These are phyloP conservation scores for Chaetomium cochliodes DNA, from an alignment of 495 filamentous ascomycete genomes.

Conservation along the genomic window DNA sequence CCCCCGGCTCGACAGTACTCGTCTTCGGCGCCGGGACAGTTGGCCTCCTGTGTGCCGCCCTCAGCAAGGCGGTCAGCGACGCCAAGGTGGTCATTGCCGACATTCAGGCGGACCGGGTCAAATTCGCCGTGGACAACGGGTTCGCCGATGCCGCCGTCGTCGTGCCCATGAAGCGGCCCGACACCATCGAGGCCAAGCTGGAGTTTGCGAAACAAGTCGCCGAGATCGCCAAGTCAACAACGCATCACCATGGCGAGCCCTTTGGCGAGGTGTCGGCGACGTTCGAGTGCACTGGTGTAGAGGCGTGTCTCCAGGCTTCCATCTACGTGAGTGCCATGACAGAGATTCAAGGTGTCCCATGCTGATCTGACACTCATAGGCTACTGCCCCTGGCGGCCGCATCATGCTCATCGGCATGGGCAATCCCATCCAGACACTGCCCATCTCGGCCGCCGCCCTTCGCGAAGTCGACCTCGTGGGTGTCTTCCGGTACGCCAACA, in stretches of 20 bases:
- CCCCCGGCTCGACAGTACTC: slow-evolving; percentile 56
- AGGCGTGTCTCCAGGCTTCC: slow-evolving; percentile 79
- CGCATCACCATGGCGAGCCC: slow-evolving; percentile 28
- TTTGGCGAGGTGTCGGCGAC: slow-evolving; percentile 68
- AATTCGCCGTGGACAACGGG: slow-evolving; percentile 67
- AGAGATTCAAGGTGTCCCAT: background rate
- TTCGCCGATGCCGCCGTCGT: slow-evolving; percentile 64
- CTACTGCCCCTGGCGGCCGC: slow-evolving; percentile 72
- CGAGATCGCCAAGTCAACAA: slow-evolving; percentile 46
- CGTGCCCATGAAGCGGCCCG: slow-evolving; percentile 58
- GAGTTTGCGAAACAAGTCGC: slow-evolving; percentile 62
- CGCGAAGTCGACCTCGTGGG: slow-evolving; percentile 92
- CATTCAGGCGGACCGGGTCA: slow-evolving; percentile 68
- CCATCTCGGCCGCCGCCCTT: slow-evolving; percentile 78
- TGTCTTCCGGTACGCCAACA: slow-evolving; percentile 86
- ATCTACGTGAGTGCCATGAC: slow-evolving; percentile 62
- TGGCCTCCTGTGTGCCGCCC: slow-evolving; percentile 70
- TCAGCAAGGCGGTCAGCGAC: slow-evolving; percentile 47
- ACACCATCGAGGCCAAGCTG: slow-evolving; percentile 58
- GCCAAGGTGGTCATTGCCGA: slow-evolving; percentile 68
- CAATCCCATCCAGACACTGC: slow-evolving; percentile 79
- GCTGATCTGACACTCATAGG: slow-evolving; percentile 30
- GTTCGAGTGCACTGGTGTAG: slow-evolving; percentile 93
- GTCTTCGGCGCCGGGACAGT: slow-evolving; percentile 82
- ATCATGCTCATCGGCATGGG: slow-evolving; percentile 96